Base-by-base conservation (phyloP, 768 basidiomycete genomes). In the Tremella mesenterica region DNA sequence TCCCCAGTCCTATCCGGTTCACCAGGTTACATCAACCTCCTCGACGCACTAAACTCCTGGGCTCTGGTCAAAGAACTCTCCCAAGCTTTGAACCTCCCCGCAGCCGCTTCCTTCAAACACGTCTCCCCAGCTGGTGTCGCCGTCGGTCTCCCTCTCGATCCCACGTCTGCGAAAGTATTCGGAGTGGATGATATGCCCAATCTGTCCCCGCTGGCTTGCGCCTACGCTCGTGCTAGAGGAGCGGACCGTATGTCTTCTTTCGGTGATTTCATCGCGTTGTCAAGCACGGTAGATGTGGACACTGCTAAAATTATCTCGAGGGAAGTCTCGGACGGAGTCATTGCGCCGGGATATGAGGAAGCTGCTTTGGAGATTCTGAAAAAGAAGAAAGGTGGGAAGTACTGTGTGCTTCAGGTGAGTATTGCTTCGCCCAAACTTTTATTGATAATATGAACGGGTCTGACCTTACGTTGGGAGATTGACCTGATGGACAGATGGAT, bases 191-290 rank as follows among this genome's bases (percentile, higher is more conserved):
- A 96, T 64, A 78, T 96, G 54, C 87, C 88, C 67, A 79, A 85
- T 23, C 77, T 99, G 27, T 90, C 91, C 0, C 83, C 86, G 7
- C 79, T 97, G 45, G 92, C 95, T 20, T 80, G 81, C 50, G 95
- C 95, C 0, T 99, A 99, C 63, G 93, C 95, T 43, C 84, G 95
- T 43, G 95, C 95, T 44, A 83, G 95, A 69, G 93, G 91, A 52
- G 93, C 95, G 21, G 95, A 99, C 72, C 84, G 95, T 50, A 99
- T 99, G 95, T 96, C 93, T 0, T 96, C 93, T 2, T 99, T 97
- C 71, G 95, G 95, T 4, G 95, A 99, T 76, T 99, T 97, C 72
- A 92, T 99, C 64, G 95, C 91, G 0, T 79, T 99, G 10, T 95
- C 91, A 16, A 84, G 85, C 25, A 82, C 84, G 18, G 95, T 92